These are phyloP conservation scores for Colletotrichum destructivum DNA, from an alignment of 2,329 filamentous ascomycete genomes.

Conservation along the genomic window DNA sequence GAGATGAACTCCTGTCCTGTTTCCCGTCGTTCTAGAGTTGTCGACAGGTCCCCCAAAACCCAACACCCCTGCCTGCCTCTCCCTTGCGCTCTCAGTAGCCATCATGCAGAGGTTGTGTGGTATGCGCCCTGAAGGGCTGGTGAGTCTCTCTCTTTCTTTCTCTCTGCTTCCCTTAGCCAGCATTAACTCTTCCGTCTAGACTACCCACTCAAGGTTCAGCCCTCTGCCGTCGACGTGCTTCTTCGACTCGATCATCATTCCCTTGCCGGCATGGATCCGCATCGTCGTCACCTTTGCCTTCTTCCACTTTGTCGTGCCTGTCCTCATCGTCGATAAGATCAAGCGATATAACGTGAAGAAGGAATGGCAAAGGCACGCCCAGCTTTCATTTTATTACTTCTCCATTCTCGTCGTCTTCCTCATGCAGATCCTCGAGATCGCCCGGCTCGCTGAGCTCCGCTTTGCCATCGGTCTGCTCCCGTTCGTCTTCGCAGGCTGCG, in stretches of 20 bases:
- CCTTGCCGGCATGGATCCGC: constrained; percentile 46
- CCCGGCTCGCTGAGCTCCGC: constrained; percentile 39
- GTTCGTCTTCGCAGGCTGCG: constrained; percentile 45
- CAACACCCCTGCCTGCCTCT: constrained; percentile 21
- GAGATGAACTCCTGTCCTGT: constrained; percentile 38
- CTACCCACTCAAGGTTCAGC: constrained; percentile 30
- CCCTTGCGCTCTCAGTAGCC: constrained; percentile 29
- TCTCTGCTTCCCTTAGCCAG: background rate
- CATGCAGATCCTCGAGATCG: constrained; percentile 48
- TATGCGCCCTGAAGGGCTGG: constrained; percentile 40
- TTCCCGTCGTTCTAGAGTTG: constrained; percentile 31
- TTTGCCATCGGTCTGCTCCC: constrained; percentile 45
- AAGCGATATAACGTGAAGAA: constrained; percentile 26
- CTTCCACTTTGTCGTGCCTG: constrained; percentile 41
- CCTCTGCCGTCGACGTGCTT: constrained; percentile 48
- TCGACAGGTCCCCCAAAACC: constrained; percentile 20
- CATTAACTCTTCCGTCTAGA: constrained; percentile 20
- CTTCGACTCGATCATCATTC: constrained; percentile 47
- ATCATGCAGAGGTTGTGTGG: constrained; percentile 40
- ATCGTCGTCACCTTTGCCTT: constrained; percentile 43
- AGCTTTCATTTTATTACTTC: constrained; percentile 46
- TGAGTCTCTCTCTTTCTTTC: constrained; percentile 23
- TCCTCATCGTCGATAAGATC: constrained; percentile 35
- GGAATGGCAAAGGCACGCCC: constrained; percentile 43
- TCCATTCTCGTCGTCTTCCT: constrained; percentile 44